Evolutionary conservation across 306 rosid species (phyloP).

Genomic region (Dryas drummondii): DNA sequence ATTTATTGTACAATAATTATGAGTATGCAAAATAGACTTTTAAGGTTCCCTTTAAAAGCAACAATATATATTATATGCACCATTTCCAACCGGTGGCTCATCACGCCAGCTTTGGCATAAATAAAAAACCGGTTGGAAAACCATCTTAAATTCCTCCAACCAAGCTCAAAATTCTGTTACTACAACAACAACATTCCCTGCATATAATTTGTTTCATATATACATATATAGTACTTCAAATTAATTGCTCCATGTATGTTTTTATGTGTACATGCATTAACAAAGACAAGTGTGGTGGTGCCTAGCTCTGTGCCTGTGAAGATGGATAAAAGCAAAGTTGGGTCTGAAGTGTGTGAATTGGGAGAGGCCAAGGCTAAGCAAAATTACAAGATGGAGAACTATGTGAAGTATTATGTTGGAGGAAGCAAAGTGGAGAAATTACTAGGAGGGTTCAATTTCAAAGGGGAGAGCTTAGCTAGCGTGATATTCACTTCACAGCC

Average conservation of each 20-base stretch:
- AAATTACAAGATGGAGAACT: constrained; percentile 23
- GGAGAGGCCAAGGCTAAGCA: background rate
- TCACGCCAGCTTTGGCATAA: constrained; percentile 12
- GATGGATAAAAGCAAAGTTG: constrained; percentile 16
- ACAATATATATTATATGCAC: background rate
- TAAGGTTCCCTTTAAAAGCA: constrained; percentile 7
- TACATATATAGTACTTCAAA: too few relatives aligned
- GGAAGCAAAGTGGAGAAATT: constrained; percentile 24
- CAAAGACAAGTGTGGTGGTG: background rate
- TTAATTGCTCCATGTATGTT: too few relatives aligned
- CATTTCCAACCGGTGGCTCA: constrained; percentile 13
- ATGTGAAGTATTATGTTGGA: constrained; percentile 12
- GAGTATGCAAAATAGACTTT: too few relatives aligned
- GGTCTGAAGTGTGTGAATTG: constrained; percentile 1
- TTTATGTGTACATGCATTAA: too few relatives aligned
- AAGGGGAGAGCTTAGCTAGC: constrained; percentile 37
- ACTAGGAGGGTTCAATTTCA: constrained; percentile 17
- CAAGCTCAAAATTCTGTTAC: background rate
- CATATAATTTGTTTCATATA: too few relatives aligned
- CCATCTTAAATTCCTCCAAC: background rate
- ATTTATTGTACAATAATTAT: too few relatives aligned
- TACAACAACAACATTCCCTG: too few relatives aligned
- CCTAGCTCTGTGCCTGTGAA: too few relatives aligned
- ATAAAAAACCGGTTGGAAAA: constrained; percentile 12
- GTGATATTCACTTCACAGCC: constrained; percentile 22